Evolutionary conservation across 2,329 filamentous ascomycete species (phyloP).

Genomic region (Mollisiaceae sp.): DNA sequence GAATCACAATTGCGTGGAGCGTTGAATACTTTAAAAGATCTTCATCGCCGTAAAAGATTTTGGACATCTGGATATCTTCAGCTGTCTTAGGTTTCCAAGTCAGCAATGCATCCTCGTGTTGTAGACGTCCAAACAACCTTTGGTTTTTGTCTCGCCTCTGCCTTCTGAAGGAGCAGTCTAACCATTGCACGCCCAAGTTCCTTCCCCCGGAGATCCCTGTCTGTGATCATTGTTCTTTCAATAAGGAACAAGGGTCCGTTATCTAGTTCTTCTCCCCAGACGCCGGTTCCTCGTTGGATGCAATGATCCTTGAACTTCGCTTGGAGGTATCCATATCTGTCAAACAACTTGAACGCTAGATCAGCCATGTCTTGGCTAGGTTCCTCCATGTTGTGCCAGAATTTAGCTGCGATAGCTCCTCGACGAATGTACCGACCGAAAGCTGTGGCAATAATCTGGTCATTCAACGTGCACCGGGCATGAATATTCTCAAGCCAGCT

Average conservation of each 20-base stretch:
- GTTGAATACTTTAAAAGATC: not conserved
- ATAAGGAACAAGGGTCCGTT: conserved; percentile 38
- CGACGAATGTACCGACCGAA: conserved; percentile 37
- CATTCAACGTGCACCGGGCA: conserved; percentile 20
- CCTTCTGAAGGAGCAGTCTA: conserved; percentile 39
- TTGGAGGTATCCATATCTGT: conserved; percentile 46
- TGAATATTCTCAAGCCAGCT: conserved; percentile 29
- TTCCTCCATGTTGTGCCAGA: conserved; percentile 45
- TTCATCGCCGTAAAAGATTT: not conserved
- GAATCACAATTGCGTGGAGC: conserved; percentile 17
- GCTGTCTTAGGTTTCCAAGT: too few species aligned
- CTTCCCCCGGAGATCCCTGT: conserved; percentile 37
- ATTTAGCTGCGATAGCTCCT: conserved; percentile 37
- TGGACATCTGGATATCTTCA: not conserved
- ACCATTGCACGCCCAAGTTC: conserved; percentile 43
- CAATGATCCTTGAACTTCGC: conserved; percentile 41
- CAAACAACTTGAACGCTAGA: conserved; percentile 46
- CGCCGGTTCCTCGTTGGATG: conserved; percentile 38
- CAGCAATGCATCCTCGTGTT: too few species aligned
- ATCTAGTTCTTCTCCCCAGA: conserved; percentile 42
- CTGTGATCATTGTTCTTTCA: conserved; percentile 27
- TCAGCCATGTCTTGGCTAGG: conserved; percentile 37
- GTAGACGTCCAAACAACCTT: too few species aligned
- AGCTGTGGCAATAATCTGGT: conserved; percentile 31
- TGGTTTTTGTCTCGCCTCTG: not conserved